Evolutionary conservation across 352 stramenopile species (phyloP), one percentile per base, ranked within the genome.

Genomic region (Phytophthora hybrid): DNA sequence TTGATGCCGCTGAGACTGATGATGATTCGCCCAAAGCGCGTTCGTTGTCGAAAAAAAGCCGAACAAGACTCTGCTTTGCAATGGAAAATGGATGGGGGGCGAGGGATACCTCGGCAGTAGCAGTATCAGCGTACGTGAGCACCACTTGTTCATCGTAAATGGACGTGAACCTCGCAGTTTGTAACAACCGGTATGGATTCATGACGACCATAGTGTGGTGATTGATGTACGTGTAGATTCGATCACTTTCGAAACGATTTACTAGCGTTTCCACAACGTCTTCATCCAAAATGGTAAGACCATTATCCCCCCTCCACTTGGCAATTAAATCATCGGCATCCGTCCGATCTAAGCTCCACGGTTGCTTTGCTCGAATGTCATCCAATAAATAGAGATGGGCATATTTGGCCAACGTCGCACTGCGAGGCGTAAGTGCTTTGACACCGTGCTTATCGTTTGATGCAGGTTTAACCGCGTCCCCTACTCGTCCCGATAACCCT

Each of bases 61-160:
- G 77, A 59, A 85, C 54, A 1, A 92, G 47, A 46, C 72, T 84
- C 59, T 90, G 82, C 51, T 93, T 95, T 14, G 88, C 85, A 59
- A 95, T 86, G 9, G 83, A 82, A 68, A 93, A 95, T 23, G 88
- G 88, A 57, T 95, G 88, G 10, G 88, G 87, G 4, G 83, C 81
- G 14, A 92, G 56, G 29, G 73, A 65, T 19, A 60, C 68, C 47
- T 80, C 63, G 1, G 80, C 83, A 49, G 81, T 78, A 11, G 81
- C 65, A 1, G 80, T 91, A 57, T 87, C 62, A 18, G 76, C 73
- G 63, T 92, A 95, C 29, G 80, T 79, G 18, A 93, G 62, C 37
- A 93, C 88, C 32, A 93, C 85, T 39, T 92, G 80, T 59, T 95
- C 88, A 49, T 93, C 86, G 59, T 93, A 95, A 66, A 95, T 95